Percentiles rank a stretch among this genome's conserved stretches.
Conservation (phyloP, 2,329 filamentous ascomycete species). For the Ophiocordyceps camponoti-saundersi region DNA sequence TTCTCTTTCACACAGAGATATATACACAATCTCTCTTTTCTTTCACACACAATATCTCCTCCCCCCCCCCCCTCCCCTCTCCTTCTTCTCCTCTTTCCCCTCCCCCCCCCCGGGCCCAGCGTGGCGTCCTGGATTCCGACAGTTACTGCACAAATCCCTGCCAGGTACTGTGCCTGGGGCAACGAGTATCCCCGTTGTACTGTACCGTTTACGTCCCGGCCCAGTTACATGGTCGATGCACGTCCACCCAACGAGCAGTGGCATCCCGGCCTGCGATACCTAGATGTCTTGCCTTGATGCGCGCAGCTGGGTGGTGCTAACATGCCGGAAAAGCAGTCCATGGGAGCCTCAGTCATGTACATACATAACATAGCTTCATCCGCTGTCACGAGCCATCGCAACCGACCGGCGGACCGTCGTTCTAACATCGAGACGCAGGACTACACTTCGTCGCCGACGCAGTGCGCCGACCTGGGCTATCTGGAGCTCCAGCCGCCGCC, state of each 20-base stretch:
- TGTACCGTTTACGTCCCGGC: constrained; percentile 5
- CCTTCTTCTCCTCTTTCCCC: not conserved
- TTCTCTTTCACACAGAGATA: no score
- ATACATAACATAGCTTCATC: not conserved
- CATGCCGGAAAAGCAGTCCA: constrained; percentile 1
- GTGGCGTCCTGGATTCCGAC: constrained; percentile 10
- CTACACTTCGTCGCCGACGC: constrained; percentile 35
- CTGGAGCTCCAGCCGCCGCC: constrained; percentile 30
- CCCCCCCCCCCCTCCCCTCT: not conserved
- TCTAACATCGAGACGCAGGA: constrained; percentile 24
- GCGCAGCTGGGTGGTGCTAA: constrained; percentile 1
- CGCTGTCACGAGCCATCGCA: not conserved
- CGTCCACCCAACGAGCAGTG: constrained; percentile 5
- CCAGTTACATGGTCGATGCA: constrained; percentile 5
- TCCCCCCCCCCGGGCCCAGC: constrained; percentile 2
- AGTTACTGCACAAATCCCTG: constrained; percentile 6
- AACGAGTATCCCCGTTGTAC: constrained; percentile 8
- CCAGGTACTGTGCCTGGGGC: constrained; percentile 6
- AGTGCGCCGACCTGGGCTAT: constrained; percentile 30
- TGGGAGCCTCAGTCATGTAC: not conserved
- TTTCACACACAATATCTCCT: no score
- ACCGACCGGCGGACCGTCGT: not conserved
- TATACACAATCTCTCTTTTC: no score
- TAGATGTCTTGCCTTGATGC: constrained; percentile 5
- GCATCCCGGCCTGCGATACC: constrained; percentile 4